Conservation (phyloP, 2,329 filamentous ascomycete species). For the Penicillium palitans region DNA sequence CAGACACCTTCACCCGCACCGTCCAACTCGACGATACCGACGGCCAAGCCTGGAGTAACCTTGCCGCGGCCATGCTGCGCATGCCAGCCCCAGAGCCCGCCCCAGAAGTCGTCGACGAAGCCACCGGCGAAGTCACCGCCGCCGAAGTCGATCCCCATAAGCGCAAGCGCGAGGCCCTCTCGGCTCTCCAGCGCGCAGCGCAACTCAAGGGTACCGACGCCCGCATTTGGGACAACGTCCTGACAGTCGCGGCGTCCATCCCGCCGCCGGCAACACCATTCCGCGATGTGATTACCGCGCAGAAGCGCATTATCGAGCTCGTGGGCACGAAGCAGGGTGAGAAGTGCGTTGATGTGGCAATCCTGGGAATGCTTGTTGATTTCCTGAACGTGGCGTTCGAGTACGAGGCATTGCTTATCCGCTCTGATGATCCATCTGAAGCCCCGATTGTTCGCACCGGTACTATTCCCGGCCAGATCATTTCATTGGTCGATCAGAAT, state of each 20-base stretch:
- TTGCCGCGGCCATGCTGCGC: constrained; percentile 77
- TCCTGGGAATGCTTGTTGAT: constrained; percentile 70
- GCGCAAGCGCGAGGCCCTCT: constrained; percentile 71
- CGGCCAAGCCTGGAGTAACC: constrained; percentile 91
- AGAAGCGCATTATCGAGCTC: constrained; percentile 73
- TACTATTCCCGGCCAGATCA: constrained; percentile 52
- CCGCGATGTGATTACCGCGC: constrained; percentile 71
- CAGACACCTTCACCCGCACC: constrained; percentile 77
- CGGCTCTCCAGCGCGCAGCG: constrained; percentile 84
- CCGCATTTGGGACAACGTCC: constrained; percentile 95
- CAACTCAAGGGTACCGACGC: constrained; percentile 80
- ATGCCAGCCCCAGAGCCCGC: constrained; percentile 36
- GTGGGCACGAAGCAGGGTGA: constrained; percentile 68
- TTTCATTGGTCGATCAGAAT: constrained; percentile 70
- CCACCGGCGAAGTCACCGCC: constrained; percentile 22
- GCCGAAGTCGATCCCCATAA: constrained; percentile 54
- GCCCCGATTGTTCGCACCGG: constrained; percentile 53
- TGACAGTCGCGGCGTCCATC: constrained; percentile 79
- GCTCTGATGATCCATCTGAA: constrained; percentile 36
- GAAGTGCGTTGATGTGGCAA: constrained; percentile 70
- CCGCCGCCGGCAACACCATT: constrained; percentile 66
- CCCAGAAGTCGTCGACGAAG: constrained; percentile 32
- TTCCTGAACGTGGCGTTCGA: constrained; percentile 61
- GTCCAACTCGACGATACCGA: constrained; percentile 86
- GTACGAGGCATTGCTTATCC: constrained; percentile 40